A percentile compares a stretch with the other conserved stretches of the same genome.
These are phyloP conservation scores for Eucalyptus polybractea DNA, from an alignment of 345 rosid genomes.

Conservation along the genomic window DNA sequence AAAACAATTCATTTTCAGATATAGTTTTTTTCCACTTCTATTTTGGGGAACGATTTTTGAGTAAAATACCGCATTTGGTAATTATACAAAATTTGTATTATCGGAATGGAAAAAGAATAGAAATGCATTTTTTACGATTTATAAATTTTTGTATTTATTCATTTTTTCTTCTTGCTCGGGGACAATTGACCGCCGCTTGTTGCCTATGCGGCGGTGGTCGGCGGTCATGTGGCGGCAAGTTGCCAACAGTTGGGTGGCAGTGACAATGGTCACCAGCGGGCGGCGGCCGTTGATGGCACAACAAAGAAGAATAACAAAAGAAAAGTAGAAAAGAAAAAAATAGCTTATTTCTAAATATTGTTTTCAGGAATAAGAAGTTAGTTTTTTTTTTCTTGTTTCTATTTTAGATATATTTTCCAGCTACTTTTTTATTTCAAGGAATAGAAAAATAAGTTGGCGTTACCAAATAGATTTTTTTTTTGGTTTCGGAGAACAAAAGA, in stretches of 20 bases:
- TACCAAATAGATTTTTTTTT: fast-evolving
- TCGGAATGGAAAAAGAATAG: no score
- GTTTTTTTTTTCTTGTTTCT: fast-evolving
- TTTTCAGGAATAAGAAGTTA: fast-evolving
- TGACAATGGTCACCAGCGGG: fast-evolving
- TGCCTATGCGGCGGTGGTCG: fast-evolving
- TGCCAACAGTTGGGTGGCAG: fast-evolving
- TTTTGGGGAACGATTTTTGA: fast-evolving
- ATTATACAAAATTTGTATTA: no score
- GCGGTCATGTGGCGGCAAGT: fast-evolving
- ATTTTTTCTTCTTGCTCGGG: fast-evolving
- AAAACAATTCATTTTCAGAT: fast-evolving
- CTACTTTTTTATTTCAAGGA: fast-evolving
- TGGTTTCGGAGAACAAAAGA: fast-evolving
- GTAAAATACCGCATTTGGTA: no score
- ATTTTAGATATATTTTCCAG: fast-evolving
- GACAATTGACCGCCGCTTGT: fast-evolving
- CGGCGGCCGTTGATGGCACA: fast-evolving
- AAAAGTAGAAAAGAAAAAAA: no score
- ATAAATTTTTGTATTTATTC: no score
- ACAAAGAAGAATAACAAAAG: fast-evolving
- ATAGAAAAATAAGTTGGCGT: fast-evolving
- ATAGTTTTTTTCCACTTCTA: fast-evolving
- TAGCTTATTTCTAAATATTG: no score
- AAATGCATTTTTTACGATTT: fast-evolving